Conservation (phyloP, 1,284 basidiomycete species). For the Leccinum griseonigrum region DNA sequence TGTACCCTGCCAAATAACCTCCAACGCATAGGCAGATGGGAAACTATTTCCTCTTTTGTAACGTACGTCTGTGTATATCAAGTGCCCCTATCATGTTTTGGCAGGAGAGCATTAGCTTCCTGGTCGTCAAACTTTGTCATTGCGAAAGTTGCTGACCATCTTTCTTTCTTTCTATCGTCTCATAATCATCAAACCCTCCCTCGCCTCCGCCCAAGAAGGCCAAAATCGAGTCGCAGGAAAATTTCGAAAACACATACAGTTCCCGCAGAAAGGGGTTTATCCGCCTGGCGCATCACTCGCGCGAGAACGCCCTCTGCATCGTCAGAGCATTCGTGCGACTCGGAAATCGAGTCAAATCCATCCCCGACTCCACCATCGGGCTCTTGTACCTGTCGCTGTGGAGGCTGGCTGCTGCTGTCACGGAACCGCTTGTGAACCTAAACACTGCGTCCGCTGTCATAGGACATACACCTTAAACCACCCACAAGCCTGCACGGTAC, state of each 20-base stretch:
- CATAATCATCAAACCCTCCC: background rate
- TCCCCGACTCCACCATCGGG: background rate
- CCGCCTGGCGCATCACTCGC: background rate
- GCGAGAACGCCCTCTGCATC: background rate
- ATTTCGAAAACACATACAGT: background rate
- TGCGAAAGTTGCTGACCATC: background rate
- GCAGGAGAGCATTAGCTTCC: background rate
- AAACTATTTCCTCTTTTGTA: conserved; percentile 13
- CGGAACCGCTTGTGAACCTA: background rate
- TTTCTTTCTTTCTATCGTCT: background rate
- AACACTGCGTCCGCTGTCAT: conserved; percentile 10
- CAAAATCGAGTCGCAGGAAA: background rate
- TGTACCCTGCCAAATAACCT: background rate
- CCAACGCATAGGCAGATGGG: conserved; percentile 5
- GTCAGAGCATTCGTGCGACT: background rate
- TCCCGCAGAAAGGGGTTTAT: background rate
- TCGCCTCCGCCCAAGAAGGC: background rate
- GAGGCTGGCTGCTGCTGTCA: conserved; percentile 9
- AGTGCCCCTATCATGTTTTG: background rate
- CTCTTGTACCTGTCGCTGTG: conserved; percentile 6
- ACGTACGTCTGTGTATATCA: background rate
- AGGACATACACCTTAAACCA: conserved; percentile 2
- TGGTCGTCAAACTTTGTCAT: background rate
- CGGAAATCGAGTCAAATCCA: background rate
- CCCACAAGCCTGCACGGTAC: conserved; percentile 5